phyloP scores from a whole-genome alignment of 345 rosid species.

The Alliaria petiolata region DNA sequence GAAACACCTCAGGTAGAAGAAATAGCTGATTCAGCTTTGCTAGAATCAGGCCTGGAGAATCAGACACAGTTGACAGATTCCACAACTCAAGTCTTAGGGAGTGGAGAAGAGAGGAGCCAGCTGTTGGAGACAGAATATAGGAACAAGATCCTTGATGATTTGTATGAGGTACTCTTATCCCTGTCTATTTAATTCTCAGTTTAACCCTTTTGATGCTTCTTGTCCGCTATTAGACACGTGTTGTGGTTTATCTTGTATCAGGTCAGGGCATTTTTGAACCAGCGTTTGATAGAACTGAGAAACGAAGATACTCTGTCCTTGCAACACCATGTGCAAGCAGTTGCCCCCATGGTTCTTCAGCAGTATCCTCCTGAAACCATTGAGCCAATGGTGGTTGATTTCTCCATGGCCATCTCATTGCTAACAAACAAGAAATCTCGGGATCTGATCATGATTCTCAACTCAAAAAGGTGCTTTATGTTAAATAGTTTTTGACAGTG shows the following conservation, averaged over 20 bases:
- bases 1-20: conserved; percentile 81
- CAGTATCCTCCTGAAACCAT: conserved; percentile 78
- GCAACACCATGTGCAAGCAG: conserved; percentile 92
- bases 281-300: conserved; percentile 68
- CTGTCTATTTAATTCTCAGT: neutral
- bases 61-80: conserved; percentile 38
- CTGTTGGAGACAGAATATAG: conserved; percentile 84
- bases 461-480: conserved; percentile 75
- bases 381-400: conserved; percentile 59
- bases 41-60: conserved; percentile 35
- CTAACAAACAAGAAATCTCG: conserved; percentile 80
- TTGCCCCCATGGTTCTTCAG: conserved; percentile 86
- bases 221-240: conserved; percentile 9
- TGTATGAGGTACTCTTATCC: conserved; percentile 60
- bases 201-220: neutral
- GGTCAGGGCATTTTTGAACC: conserved; percentile 85
- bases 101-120: conserved; percentile 64
- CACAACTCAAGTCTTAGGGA: conserved; percentile 36
- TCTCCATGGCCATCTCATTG: conserved; percentile 63
- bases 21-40: conserved; percentile 43
- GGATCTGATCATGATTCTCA: conserved; percentile 86
- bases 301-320: conserved; percentile 75
- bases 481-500: neutral
- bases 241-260: conserved; percentile 31
- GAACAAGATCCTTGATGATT: conserved; percentile 88